phyloP scores from a whole-genome alignment of 192 early-diverging fungal genomes.

The Umbelopsis vinacea region DNA sequence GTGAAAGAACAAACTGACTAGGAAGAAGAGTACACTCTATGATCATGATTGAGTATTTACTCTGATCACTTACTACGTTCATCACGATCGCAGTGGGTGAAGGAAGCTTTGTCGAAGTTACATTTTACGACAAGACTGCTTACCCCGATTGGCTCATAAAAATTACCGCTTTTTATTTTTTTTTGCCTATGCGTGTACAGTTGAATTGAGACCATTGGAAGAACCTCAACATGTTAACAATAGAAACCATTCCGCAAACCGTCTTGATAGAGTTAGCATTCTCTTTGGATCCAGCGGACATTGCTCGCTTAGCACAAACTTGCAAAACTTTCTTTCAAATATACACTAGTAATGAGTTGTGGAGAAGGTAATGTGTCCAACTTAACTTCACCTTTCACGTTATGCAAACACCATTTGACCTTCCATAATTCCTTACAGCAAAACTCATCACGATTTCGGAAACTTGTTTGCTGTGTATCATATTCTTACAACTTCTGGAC shows the following conservation, averaged over 20 bases:
- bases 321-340: slow-evolving; percentile 17
- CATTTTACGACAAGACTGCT: no score
- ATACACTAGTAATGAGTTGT: slow-evolving; percentile 2
- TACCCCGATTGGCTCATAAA: no score
- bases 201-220: background rate
- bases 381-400: background rate
- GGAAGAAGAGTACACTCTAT: no score
- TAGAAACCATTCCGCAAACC: slow-evolving; percentile 10
- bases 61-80: no score
- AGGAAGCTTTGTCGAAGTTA: no score
- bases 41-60: no score
- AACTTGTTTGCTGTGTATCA: slow-evolving; percentile 53
- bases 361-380: slow-evolving; percentile 3
- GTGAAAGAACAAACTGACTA: no score
- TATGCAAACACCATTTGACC: background rate
- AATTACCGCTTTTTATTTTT: no score
- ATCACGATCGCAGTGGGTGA: no score
- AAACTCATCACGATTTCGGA: slow-evolving; percentile 57
- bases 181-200: no score
- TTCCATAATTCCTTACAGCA: slow-evolving; percentile 30
- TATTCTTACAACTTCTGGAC: slow-evolving; percentile 51
- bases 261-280: background rate
- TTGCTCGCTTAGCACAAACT: slow-evolving; percentile 7
- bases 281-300: background rate
- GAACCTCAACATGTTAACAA: background rate